A percentile compares a stretch with the other conserved stretches of the same genome.
These are phyloP conservation scores for Pseudopyrenochaeta lycopersici DNA, from an alignment of 2,329 filamentous ascomycete species.

Conservation along the genomic window DNA sequence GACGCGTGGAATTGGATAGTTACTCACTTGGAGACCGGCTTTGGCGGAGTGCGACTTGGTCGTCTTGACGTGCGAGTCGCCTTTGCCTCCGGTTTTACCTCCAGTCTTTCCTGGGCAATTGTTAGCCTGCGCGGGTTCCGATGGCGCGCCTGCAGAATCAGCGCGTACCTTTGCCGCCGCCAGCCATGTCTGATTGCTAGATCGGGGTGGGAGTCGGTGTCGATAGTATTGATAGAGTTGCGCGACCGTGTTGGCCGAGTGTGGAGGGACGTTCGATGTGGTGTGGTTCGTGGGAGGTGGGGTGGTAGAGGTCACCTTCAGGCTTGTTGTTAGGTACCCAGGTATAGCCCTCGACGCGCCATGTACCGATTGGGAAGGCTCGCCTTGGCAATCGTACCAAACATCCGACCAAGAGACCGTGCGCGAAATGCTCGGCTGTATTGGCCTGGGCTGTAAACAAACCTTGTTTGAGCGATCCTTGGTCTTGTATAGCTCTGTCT, in stretches of 20 bases:
- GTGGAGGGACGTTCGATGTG: constrained; percentile 34
- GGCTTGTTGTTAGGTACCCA: constrained; percentile 12
- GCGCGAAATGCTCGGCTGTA: constrained; percentile 30
- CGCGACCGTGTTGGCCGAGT: constrained; percentile 42
- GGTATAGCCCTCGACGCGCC: constrained; percentile 33
- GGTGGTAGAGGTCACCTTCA: constrained; percentile 44
- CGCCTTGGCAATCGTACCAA: constrained; percentile 23
- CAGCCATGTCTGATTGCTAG: constrained; percentile 66
- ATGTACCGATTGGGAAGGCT: constrained; percentile 36
- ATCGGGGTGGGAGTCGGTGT: constrained; percentile 29
- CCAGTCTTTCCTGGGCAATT: constrained; percentile 65
- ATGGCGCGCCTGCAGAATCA: constrained; percentile 32
- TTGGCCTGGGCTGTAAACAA: constrained; percentile 10
- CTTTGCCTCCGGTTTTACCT: constrained; percentile 90
- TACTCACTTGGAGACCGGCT: constrained; percentile 91
- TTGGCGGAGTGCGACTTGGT: constrained; percentile 94
- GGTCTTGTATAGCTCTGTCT: neutral
- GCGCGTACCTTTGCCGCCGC: constrained; percentile 87
- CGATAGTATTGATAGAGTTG: constrained; percentile 37
- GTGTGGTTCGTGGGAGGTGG: constrained; percentile 44
- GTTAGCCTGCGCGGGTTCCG: constrained; percentile 27
- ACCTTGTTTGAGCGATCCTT: neutral
- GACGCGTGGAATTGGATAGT: constrained; percentile 24
- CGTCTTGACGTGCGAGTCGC: constrained; percentile 79
- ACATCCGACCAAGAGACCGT: constrained; percentile 15